Evolutionary conservation across 176 grass and related monocot species (phyloP), one percentile per base, ranked within the genome.

Genomic region (Eremochloa ophiuroides): DNA sequence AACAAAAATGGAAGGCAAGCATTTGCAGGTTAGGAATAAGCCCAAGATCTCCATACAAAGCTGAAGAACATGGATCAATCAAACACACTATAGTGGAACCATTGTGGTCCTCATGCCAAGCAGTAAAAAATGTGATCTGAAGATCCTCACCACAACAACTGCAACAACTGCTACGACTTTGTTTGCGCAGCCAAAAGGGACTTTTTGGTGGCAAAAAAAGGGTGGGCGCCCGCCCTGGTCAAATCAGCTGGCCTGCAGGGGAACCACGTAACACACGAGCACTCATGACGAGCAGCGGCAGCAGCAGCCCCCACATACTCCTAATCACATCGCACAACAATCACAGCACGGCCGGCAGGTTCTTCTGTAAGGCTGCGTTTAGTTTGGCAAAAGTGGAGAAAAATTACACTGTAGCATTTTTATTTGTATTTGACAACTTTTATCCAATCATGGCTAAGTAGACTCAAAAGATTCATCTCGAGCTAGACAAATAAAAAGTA

Each of bases 201-300:
- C 83, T 66, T 89, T 89, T 88, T 38, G 69, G 25, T 66, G 18
- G 69, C 77, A 10, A 86, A 86, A 86, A 70, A 48, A 30, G 62
- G 46, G 63, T 8, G 50, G 69, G 44, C 8, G 47, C 35, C 51
- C 13, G 46, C 60, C 69, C 33, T 14, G 87, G 87, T 85, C 87
- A 89, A 78, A 88, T 83, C 87, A 89, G 77, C 87, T 83, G 81
- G 30, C 29, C 23, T 12, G 39, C 41, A 27, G 73, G 28, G 77
- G 73, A 55, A 50, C 29, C 50, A 76, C 82, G 83, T 73, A 82
- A 66, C 74, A 62, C 59, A 80, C 42, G 80, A 83, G 67, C 37
- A 59, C 56, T 62, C 18, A 68, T 74, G 81, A 71, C 6, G 38
- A 22, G 44, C 17, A 34, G 69, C 29, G 48, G 69, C 26, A 41